A percentile compares a stretch with the other conserved stretches of the same genome.
phyloP scores from a whole-genome alignment of 768 basidiomycete species.

The Pleurotus pulmonarius region DNA sequence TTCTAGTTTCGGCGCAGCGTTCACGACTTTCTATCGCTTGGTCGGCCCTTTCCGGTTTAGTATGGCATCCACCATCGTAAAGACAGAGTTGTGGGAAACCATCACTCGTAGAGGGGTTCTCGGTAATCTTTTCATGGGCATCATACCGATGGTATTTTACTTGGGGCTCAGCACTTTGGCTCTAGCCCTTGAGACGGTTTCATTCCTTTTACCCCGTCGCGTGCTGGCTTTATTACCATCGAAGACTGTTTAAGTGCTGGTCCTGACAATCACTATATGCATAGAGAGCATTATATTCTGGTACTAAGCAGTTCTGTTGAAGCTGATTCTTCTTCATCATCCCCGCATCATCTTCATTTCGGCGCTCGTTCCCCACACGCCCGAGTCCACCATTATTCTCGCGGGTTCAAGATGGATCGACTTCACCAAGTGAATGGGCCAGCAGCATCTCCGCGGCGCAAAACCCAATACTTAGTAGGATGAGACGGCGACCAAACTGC shows the following conservation, averaged over 20 bases:
- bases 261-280: neutral
- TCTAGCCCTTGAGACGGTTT: conserved; percentile 13
- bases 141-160: conserved; percentile 49
- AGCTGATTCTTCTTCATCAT: too few species aligned
- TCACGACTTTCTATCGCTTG: conserved; percentile 56
- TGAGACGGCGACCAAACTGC: too few species aligned
- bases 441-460: too few species aligned
- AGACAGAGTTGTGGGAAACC: conserved; percentile 59
- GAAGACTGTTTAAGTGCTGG: neutral
- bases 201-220: neutral
- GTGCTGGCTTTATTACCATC: neutral
- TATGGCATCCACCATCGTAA: conserved; percentile 38
- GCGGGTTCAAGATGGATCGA: too few species aligned
- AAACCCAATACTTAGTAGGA: too few species aligned
- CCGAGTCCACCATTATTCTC: too few species aligned
- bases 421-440: too few species aligned
- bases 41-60: conserved; percentile 45
- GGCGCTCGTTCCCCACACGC: too few species aligned
- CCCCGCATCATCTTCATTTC: too few species aligned
- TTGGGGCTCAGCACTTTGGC: conserved; percentile 20
- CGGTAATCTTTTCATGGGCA: conserved; percentile 57
- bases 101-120: conserved; percentile 48
- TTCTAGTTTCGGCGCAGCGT: conserved; percentile 53
- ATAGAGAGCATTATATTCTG: too few species aligned
- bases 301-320: too few species aligned